phyloP scores from a whole-genome alignment of 2,329 filamentous ascomycete species.

The Aspergillus pseudonomiae region DNA sequence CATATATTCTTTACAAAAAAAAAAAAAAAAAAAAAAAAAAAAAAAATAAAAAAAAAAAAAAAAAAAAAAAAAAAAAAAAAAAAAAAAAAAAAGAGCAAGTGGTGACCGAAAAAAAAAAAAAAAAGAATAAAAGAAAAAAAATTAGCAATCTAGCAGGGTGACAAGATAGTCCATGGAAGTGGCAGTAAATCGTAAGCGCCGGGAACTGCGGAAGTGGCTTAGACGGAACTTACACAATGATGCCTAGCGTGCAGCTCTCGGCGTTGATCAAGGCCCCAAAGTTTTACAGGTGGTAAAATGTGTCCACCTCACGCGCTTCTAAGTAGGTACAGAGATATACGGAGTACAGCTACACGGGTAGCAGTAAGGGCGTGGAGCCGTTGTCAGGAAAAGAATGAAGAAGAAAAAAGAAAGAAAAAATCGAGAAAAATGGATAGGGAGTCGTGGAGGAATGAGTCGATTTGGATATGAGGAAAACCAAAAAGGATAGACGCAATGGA shows the following conservation, averaged over 20 bases:
- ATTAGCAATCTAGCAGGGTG: not conserved
- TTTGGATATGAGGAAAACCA: not conserved
- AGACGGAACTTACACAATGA: constrained; percentile 10
- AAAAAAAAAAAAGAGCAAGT: not conserved
- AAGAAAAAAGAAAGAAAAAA: not conserved
- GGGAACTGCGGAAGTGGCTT: constrained; percentile 23
- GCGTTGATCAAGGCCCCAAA: not conserved
- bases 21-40: not conserved
- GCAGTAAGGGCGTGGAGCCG: not conserved
- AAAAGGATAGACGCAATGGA: not conserved
- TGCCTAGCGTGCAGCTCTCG: constrained; percentile 7
- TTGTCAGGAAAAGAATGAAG: not conserved
- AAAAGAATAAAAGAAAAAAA: not conserved
- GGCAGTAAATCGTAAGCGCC: constrained; percentile 3
- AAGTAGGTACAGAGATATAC: not conserved
- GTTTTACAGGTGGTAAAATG: not conserved
- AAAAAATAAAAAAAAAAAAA: not conserved
- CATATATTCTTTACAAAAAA: not conserved
- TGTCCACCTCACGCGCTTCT: not conserved
- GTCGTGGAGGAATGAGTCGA: not conserved
- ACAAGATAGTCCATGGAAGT: not conserved
- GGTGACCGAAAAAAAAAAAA: not conserved
- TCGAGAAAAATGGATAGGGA: not conserved
- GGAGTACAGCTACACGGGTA: not conserved
- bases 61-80: not conserved